Conservation (phyloP, 2,329 filamentous ascomycete species). For the Leptographium radiaticola region DNA sequence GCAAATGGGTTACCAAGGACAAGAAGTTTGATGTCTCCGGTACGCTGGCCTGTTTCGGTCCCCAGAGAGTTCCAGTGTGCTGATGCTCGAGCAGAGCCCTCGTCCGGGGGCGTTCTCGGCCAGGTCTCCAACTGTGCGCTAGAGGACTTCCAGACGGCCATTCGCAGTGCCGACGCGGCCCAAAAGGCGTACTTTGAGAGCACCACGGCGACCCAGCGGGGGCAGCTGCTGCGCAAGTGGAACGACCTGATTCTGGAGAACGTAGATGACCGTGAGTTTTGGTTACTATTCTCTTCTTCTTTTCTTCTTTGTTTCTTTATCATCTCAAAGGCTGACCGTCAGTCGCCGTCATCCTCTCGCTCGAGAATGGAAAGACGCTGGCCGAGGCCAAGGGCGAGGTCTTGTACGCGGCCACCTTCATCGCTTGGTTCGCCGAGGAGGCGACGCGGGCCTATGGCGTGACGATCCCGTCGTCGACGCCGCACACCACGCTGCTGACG, state of each 20-base stretch:
- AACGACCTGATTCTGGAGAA: constrained; percentile 55
- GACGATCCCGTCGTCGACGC: constrained; percentile 44
- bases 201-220: constrained; percentile 27
- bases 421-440: constrained; percentile 51
- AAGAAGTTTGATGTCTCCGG: constrained; percentile 8
- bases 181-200: constrained; percentile 33
- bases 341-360: constrained; percentile 45
- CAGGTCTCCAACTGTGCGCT: constrained; percentile 37
- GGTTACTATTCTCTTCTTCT: neutral
- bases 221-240: constrained; percentile 48
- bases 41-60: neutral
- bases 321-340: neutral
- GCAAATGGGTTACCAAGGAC: constrained; percentile 5
- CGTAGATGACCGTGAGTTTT: constrained; percentile 35
- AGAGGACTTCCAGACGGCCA: constrained; percentile 33
- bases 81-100: constrained; percentile 23
- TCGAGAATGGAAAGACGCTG: constrained; percentile 58
- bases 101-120: constrained; percentile 31
- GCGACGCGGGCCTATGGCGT: constrained; percentile 44
- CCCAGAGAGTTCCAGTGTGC: neutral
- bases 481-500: constrained; percentile 49
- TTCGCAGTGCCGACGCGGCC: constrained; percentile 32
- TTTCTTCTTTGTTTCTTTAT: neutral
- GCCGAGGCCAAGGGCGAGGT: constrained; percentile 48
- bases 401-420: constrained; percentile 44